These are phyloP conservation scores for Tulasnella sp. DNA, from an alignment of 768 basidiomycete genomes.

Conservation along the genomic window DNA sequence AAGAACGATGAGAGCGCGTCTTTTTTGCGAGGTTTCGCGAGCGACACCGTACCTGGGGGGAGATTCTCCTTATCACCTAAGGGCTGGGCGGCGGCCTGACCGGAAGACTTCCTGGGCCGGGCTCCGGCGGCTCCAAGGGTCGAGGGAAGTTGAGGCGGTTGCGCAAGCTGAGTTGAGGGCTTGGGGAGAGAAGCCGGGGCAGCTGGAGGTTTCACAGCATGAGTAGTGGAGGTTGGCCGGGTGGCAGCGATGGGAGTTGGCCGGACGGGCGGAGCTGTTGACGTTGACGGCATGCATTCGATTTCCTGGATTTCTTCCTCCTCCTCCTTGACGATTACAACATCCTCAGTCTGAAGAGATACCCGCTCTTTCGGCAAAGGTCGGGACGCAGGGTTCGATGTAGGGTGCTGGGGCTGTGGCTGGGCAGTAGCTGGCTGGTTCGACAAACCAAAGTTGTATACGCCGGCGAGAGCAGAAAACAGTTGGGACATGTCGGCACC, in stretches of 20 bases:
- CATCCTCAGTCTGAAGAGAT: neutral
- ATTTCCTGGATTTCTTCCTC: slow-evolving; percentile 14
- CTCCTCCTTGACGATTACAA: slow-evolving; percentile 6
- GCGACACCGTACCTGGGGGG: neutral
- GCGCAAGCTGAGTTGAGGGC: neutral
- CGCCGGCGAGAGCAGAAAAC: slow-evolving; percentile 1
- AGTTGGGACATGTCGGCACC: neutral
- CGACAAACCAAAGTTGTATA: neutral
- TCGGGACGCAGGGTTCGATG: neutral
- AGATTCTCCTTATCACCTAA: neutral
- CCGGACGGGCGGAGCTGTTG: neutral
- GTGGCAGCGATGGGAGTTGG: neutral
- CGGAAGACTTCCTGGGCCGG: neutral
- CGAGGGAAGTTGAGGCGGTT: neutral
- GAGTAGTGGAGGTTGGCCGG: neutral
- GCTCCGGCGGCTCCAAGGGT: neutral
- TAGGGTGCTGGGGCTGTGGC: neutral
- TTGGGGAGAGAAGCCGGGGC: neutral
- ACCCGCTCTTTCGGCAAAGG: neutral
- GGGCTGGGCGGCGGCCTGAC: neutral
- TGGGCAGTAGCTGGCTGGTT: neutral
- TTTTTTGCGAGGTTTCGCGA: neutral
- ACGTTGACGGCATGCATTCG: neutral
- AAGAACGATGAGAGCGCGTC: neutral
- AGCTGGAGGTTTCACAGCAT: neutral